Percentiles rank a stretch among this genome's conserved stretches.
Conservation (phyloP, 805 yeast genomes). For the Sporopachydermia lactativora region DNA sequence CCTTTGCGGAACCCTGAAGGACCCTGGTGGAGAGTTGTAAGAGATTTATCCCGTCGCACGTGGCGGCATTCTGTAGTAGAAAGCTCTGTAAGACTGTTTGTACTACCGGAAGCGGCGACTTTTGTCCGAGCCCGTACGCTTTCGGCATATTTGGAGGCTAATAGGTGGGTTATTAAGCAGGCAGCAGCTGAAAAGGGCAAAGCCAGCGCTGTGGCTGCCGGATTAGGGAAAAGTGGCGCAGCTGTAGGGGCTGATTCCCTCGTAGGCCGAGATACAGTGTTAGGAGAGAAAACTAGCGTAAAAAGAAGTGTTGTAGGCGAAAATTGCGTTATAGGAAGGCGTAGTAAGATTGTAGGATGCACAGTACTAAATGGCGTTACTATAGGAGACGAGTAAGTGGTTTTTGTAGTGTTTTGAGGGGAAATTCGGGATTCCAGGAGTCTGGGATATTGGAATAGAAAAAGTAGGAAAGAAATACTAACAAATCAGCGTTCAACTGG, state of each 20-base stretch:
- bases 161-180: conserved; percentile 54
- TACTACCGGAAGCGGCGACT: conserved; percentile 52
- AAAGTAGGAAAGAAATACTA: too few species aligned
- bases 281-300: conserved; percentile 77
- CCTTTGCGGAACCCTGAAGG: conserved; percentile 27
- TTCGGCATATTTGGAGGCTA: conserved; percentile 80
- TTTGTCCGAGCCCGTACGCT: conserved; percentile 72
- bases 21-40: conserved; percentile 51
- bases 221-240: conserved; percentile 33
- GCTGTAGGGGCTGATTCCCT: conserved; percentile 83
- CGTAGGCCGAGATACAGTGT: conserved; percentile 49
- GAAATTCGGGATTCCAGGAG: too few species aligned
- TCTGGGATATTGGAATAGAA: too few species aligned
- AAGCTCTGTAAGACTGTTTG: conserved; percentile 55
- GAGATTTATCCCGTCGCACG: conserved; percentile 82
- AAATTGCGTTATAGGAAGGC: conserved; percentile 64
- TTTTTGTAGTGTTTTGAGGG: too few species aligned
- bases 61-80: conserved; percentile 61
- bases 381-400: conserved; percentile 59
- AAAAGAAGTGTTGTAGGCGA: conserved; percentile 75
- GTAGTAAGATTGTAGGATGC: conserved; percentile 82
- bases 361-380: conserved; percentile 57
- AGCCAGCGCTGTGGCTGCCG: conserved; percentile 13
- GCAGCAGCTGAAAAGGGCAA: conserved; percentile 30
- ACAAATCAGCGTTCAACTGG: conserved; percentile 31